These are phyloP conservation scores for Tetrahymena malaccensis DNA, from an alignment of 73 alveolate genomes.

Conservation along the genomic window DNA sequence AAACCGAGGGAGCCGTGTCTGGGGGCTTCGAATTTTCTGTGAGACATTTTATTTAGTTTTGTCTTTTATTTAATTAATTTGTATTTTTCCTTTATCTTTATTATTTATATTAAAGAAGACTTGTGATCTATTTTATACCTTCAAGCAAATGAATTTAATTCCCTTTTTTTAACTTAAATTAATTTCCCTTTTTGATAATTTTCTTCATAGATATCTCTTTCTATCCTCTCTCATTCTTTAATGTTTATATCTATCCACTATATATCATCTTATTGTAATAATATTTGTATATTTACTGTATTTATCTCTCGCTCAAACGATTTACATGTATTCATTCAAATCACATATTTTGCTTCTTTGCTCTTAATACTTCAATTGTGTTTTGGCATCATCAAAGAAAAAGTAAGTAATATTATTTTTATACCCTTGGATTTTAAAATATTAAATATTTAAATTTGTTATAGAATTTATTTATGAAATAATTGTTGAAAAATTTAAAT, in stretches of 20 bases:
- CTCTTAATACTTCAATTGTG: background rate
- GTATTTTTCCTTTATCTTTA: background rate
- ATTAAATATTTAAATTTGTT: too few relatives aligned
- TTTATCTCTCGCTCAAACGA: background rate
- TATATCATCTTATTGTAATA: background rate
- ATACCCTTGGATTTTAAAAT: background rate
- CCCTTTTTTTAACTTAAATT: background rate
- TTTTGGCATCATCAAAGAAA: too few relatives aligned
- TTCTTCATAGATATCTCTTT: background rate
- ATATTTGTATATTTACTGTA: background rate
- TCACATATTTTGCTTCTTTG: background rate
- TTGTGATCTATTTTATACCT: background rate
- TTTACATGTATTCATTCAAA: background rate
- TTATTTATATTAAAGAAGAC: background rate
- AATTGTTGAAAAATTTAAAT: too few relatives aligned
- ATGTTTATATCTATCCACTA: background rate
- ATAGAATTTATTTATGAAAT: too few relatives aligned
- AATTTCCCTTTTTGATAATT: background rate
- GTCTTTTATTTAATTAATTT: background rate
- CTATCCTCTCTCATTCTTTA: background rate
- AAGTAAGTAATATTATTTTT: too few relatives aligned
- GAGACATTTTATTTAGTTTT: conserved; percentile 75
- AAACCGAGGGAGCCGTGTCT: conserved; percentile 99
- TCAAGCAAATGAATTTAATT: background rate
- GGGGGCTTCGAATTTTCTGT: conserved; percentile 98